These are phyloP conservation scores for Citrullus mucosospermus DNA, from an alignment of 306 rosid genomes.

Conservation along the genomic window DNA sequence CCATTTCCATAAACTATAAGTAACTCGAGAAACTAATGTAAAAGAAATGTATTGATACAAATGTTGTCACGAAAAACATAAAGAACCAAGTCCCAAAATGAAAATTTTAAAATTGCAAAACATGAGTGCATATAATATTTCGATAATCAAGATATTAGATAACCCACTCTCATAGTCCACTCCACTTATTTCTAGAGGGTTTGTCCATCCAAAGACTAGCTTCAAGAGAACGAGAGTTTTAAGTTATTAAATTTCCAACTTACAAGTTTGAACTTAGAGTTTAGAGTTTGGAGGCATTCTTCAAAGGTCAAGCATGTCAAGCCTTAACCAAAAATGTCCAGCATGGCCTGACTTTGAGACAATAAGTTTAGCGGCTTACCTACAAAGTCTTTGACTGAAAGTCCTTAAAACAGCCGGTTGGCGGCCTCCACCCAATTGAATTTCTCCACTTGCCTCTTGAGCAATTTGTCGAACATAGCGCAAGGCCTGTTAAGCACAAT, in stretches of 20 bases:
- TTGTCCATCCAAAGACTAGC: no score
- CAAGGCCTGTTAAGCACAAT: conserved; percentile 40
- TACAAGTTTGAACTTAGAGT: not conserved
- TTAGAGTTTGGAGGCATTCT: not conserved
- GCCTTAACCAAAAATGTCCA: not conserved
- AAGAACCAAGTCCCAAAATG: not conserved
- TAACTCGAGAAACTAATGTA: not conserved
- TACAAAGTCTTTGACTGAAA: conserved; percentile 77
- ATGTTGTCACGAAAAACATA: not conserved
- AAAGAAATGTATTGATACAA: not conserved
- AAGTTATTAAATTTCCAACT: not conserved
- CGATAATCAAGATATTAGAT: no score
- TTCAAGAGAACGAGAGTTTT: not conserved
- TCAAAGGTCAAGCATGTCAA: not conserved
- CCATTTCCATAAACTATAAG: not conserved
- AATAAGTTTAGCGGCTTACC: conserved; percentile 24
- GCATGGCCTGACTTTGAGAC: not conserved
- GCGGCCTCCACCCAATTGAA: conserved; percentile 79
- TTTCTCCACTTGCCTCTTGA: conserved; percentile 75
- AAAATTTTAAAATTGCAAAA: not conserved
- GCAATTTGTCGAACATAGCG: conserved; percentile 86
- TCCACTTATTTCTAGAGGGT: no score
- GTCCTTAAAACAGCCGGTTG: conserved; percentile 93
- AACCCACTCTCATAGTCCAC: no score
- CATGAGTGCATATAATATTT: no score